phyloP scores from a whole-genome alignment of 2,329 filamentous ascomycete genomes.

The Cercospora sojina region DNA sequence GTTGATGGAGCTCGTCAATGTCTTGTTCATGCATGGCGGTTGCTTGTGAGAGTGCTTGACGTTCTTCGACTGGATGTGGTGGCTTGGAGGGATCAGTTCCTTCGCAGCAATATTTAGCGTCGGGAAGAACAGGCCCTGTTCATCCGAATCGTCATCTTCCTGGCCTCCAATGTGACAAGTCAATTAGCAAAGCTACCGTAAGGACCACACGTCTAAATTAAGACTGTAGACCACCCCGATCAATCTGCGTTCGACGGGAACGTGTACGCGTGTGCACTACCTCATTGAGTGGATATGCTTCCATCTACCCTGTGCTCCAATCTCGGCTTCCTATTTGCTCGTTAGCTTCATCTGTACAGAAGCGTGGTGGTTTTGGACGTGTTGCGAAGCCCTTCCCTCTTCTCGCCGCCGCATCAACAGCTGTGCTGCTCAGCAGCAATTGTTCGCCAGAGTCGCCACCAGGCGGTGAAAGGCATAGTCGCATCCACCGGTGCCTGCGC shows the following conservation, averaged over 20 bases:
- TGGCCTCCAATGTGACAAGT: neutral
- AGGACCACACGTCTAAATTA: neutral
- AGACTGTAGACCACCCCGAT: neutral
- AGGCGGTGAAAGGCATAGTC: neutral
- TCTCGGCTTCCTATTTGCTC: neutral
- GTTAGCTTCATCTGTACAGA: neutral
- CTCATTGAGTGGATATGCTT: neutral
- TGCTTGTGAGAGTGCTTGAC: neutral
- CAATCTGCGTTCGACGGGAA: neutral
- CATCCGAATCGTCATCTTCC: neutral
- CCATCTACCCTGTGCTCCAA: neutral
- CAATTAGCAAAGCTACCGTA: neutral
- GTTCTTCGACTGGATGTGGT: neutral
- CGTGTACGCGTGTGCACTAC: neutral
- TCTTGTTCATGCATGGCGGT: neutral
- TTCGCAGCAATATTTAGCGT: neutral
- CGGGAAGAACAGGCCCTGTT: neutral
- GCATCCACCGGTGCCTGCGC: neutral
- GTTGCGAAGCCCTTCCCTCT: neutral
- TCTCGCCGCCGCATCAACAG: neutral
- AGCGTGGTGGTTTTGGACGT: neutral
- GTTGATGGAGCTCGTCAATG: neutral
- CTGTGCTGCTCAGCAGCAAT: neutral
- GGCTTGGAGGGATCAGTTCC: neutral
- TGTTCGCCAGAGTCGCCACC: neutral